Evolutionary conservation across 2,329 filamentous ascomycete species (phyloP).

Genomic region (Aspergillus unguis): DNA sequence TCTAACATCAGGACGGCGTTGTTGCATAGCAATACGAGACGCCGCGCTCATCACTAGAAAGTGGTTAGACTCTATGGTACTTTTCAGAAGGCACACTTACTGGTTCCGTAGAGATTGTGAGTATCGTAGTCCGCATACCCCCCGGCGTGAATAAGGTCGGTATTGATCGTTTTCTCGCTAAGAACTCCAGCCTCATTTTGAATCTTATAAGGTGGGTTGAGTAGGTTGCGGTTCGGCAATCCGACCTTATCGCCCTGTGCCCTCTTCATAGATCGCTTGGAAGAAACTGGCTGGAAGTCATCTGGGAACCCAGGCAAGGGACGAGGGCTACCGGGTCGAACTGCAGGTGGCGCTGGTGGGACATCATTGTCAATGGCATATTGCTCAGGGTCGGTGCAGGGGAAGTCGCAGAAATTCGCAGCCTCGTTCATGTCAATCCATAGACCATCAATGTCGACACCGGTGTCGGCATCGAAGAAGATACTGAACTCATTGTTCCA

Average conservation of each 20-base stretch:
- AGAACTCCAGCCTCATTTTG: slow-evolving; percentile 56
- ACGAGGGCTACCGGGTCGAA: slow-evolving; percentile 59
- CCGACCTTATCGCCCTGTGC: slow-evolving; percentile 44
- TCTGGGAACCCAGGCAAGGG: slow-evolving; percentile 66
- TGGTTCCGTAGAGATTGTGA: slow-evolving; percentile 72
- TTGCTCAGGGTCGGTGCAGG: slow-evolving; percentile 52
- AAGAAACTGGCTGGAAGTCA: slow-evolving; percentile 59
- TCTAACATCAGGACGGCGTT: slow-evolving; percentile 60
- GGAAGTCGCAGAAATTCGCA: slow-evolving; percentile 53
- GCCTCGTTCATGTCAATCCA: slow-evolving; percentile 72
- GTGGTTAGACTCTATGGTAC: background rate
- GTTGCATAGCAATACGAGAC: slow-evolving; percentile 64
- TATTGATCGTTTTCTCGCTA: slow-evolving; percentile 60
- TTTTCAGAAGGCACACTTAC: slow-evolving; percentile 27
- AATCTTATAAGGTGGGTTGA: slow-evolving; percentile 64
- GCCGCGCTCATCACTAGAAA: slow-evolving; percentile 63
- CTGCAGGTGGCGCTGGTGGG: slow-evolving; percentile 60
- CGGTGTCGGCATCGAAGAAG: slow-evolving; percentile 63
- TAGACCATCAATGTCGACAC: slow-evolving; percentile 72
- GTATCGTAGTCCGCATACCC: slow-evolving; percentile 69
- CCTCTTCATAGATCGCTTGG: slow-evolving; percentile 13
- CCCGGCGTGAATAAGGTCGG: slow-evolving; percentile 61
- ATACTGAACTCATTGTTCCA: slow-evolving; percentile 66
- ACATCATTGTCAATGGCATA: slow-evolving; percentile 47
- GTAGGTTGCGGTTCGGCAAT: slow-evolving; percentile 60